Conservation (phyloP, 495 filamentous ascomycete species). For the Hypoxylon perforatum region DNA sequence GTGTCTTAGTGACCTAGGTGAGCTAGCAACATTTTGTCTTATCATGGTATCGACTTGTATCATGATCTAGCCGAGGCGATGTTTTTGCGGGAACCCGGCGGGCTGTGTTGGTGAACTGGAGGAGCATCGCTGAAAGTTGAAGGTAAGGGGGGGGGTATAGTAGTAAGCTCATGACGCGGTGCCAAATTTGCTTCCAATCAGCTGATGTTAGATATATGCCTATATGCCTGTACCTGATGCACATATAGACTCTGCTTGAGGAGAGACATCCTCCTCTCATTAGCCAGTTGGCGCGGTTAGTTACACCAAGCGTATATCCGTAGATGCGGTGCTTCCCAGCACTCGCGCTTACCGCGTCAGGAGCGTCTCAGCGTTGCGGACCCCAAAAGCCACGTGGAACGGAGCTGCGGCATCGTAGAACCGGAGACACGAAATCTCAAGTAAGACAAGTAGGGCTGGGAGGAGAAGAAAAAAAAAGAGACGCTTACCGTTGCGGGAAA, state of each 20-base stretch:
- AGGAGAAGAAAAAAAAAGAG: neutral
- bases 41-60: neutral
- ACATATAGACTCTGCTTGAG: no score
- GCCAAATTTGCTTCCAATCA: no score
- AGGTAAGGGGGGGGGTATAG: no score
- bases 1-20: neutral
- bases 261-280: no score
- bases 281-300: neutral
- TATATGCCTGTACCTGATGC: no score
- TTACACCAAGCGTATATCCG: neutral
- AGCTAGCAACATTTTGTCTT: neutral
- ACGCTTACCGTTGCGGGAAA: constrained; percentile 25
- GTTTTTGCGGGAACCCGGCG: neutral
- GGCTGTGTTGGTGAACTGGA: no score
- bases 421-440: neutral
- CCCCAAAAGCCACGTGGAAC: constrained; percentile 31
- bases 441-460: neutral
- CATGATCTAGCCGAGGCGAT: neutral
- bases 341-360: constrained; percentile 34
- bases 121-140: no score
- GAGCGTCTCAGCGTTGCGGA: constrained; percentile 19
- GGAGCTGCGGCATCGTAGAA: constrained; percentile 28
- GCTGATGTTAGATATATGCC: no score
- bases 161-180: no score
- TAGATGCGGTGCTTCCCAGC: constrained; percentile 13